Evolutionary conservation across 2,329 filamentous ascomycete genomes (phyloP).

Genomic region (Xylariaceae sp.): DNA sequence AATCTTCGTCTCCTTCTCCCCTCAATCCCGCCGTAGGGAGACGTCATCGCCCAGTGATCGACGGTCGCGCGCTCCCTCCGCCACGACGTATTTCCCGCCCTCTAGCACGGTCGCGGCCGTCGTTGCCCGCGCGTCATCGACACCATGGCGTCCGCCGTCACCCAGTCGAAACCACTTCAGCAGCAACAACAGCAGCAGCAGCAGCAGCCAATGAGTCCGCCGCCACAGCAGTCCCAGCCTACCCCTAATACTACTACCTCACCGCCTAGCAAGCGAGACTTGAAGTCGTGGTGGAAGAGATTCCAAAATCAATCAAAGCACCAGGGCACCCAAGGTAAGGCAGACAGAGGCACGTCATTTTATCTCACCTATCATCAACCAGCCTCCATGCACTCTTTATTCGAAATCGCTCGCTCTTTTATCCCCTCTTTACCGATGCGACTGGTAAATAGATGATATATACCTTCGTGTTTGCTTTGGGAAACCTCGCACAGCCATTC

Average conservation of each 20-base stretch:
- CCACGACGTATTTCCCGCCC: slow-evolving; percentile 15
- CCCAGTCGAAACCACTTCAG: slow-evolving; percentile 32
- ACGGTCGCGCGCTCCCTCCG: slow-evolving; percentile 21
- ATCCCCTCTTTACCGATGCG: slow-evolving; percentile 1
- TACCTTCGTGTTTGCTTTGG: not conserved
- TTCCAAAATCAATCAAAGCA: slow-evolving; percentile 74
- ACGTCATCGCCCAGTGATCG: slow-evolving; percentile 5
- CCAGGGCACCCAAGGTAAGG: slow-evolving; percentile 61
- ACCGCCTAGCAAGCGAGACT: slow-evolving; percentile 81
- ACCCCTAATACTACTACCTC: slow-evolving; percentile 58
- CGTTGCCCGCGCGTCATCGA: slow-evolving; percentile 36
- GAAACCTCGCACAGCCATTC: not conserved
- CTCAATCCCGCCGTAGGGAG: slow-evolving; percentile 3
- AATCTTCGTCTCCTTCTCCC: slow-evolving; percentile 12
- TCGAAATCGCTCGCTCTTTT: not conserved
- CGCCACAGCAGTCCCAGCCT: slow-evolving; percentile 28
- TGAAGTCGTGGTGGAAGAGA: slow-evolving; percentile 96
- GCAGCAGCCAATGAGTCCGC: slow-evolving; percentile 28
- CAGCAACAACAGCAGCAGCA: slow-evolving; percentile 10
- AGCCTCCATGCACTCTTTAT: not conserved
- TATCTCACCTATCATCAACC: slow-evolving; percentile 18
- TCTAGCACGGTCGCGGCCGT: slow-evolving; percentile 29
- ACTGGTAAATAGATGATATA: not conserved
- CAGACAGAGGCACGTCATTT: slow-evolving; percentile 37
- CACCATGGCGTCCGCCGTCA: slow-evolving; percentile 38